Evolutionary conservation across 371 early-diverging fungal genomes (phyloP).

Genomic region (Saksenaea oblongispora): DNA sequence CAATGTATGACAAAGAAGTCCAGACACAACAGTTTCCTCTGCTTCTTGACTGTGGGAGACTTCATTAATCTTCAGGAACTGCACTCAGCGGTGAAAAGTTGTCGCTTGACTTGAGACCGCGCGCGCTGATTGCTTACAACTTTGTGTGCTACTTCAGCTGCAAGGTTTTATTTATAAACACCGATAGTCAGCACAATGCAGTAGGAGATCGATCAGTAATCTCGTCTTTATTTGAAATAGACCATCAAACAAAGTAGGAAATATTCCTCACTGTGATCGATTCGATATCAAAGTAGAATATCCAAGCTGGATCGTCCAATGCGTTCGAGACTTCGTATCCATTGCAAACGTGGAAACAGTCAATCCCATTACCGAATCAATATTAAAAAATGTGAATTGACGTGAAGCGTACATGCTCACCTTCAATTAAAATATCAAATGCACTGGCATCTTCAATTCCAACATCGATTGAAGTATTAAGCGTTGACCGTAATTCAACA

Average conservation of each 20-base stretch:
- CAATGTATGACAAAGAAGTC: too few relatives aligned
- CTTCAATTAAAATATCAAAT: neutral
- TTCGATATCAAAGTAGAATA: neutral
- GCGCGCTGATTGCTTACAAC: neutral
- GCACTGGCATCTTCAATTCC: constrained; percentile 4
- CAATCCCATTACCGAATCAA: constrained; percentile 5
- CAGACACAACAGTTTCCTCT: neutral
- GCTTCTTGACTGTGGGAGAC: neutral
- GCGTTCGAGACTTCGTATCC: neutral
- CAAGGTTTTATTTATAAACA: neutral
- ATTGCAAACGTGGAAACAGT: constrained; percentile 1
- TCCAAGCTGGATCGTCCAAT: neutral
- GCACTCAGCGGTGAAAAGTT: neutral
- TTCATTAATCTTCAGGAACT: neutral
- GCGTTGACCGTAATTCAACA: neutral
- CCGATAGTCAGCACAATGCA: neutral
- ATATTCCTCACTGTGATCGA: neutral
- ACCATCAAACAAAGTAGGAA: constrained; percentile 1
- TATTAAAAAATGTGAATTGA: neutral
- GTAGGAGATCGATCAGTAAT: too few relatives aligned
- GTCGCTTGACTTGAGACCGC: neutral
- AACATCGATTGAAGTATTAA: neutral
- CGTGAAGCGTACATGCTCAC: neutral
- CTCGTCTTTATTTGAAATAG: neutral
- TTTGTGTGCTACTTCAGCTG: neutral